A percentile compares a stretch with the other conserved stretches of the same genome.
Evolutionary conservation across 495 filamentous ascomycete genomes (phyloP).

Genomic region (Daldinia bambusicola): DNA sequence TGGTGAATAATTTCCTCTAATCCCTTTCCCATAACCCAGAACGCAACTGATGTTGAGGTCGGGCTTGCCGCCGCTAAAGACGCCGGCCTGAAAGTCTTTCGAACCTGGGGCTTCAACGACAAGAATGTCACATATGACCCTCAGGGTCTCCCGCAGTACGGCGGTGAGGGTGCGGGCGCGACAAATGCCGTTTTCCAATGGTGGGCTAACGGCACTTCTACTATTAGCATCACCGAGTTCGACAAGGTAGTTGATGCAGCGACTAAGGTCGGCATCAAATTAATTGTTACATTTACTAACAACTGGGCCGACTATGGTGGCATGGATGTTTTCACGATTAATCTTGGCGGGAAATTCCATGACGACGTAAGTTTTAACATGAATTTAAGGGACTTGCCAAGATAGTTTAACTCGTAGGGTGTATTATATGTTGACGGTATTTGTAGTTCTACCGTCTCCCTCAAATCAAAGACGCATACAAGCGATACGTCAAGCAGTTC

Average conservation of each 20-base stretch:
- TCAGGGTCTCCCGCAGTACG: constrained; percentile 55
- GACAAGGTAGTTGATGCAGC: constrained; percentile 66
- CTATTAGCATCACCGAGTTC: constrained; percentile 70
- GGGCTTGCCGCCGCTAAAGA: constrained; percentile 64
- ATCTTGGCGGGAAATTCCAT: constrained; percentile 62
- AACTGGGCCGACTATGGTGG: constrained; percentile 74
- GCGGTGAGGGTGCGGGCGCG: constrained; percentile 59
- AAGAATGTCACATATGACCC: constrained; percentile 65
- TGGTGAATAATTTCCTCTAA: constrained; percentile 3
- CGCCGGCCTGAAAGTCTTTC: constrained; percentile 71
- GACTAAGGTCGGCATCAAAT: constrained; percentile 63
- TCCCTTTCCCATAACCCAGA: constrained; percentile 33
- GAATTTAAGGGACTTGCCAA: background rate
- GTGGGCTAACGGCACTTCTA: constrained; percentile 56
- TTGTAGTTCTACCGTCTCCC: constrained; percentile 66
- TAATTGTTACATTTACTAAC: constrained; percentile 68
- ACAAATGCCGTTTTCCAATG: constrained; percentile 62
- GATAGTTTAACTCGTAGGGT: background rate
- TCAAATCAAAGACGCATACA: constrained; percentile 67
- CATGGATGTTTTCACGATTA: constrained; percentile 68
- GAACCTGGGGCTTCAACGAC: constrained; percentile 61
- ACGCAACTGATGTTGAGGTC: constrained; percentile 69
- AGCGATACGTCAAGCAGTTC: constrained; percentile 70
- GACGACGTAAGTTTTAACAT: constrained; percentile 28
- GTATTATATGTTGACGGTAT: constrained; percentile 42